Percentiles rank a stretch among this genome's conserved stretches.
phyloP scores from a whole-genome alignment of 2,329 filamentous ascomycete genomes.

The Salinomyces thailandicus region DNA sequence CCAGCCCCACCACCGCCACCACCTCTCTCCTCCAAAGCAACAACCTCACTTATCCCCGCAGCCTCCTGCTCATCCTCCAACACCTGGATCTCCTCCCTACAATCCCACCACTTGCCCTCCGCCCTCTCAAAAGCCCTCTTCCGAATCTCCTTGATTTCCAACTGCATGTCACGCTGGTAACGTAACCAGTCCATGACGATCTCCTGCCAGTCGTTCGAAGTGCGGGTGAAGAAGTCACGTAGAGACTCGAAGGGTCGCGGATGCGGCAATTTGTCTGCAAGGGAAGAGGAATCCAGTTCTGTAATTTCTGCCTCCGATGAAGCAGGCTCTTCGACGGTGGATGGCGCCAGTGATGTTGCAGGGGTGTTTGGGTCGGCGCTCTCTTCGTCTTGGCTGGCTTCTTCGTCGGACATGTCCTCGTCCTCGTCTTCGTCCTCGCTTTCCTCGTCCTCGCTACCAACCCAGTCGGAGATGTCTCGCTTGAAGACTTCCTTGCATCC shows the following conservation, averaged over 20 bases:
- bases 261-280: conserved; percentile 68
- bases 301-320: conserved; percentile 14
- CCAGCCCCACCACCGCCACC: conserved; percentile 7
- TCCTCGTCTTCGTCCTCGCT: conserved; percentile 40
- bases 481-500: conserved; percentile 87
- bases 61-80: conserved; percentile 95
- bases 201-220: conserved; percentile 83
- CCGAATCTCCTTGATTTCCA: conserved; percentile 82
- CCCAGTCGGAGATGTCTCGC: conserved; percentile 79
- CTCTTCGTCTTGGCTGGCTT: conserved; percentile 3
- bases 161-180: conserved; percentile 54
- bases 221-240: conserved; percentile 84
- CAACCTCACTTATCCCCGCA: conserved; percentile 76
- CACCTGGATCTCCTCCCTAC: conserved; percentile 79
- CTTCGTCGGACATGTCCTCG: conserved; percentile 11
- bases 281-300: conserved; percentile 33
- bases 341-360: conserved; percentile 12
- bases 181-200: conserved; percentile 65
- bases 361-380: conserved; percentile 15
- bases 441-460: conserved; percentile 39
- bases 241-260: conserved; percentile 75
- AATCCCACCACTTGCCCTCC: conserved; percentile 99
- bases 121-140: conserved; percentile 81
- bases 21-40: conserved; percentile 10
- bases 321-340: conserved; percentile 3